These are phyloP conservation scores for Biscutella laevigata DNA, from an alignment of 441 rosid genomes.

Conservation along the genomic window DNA sequence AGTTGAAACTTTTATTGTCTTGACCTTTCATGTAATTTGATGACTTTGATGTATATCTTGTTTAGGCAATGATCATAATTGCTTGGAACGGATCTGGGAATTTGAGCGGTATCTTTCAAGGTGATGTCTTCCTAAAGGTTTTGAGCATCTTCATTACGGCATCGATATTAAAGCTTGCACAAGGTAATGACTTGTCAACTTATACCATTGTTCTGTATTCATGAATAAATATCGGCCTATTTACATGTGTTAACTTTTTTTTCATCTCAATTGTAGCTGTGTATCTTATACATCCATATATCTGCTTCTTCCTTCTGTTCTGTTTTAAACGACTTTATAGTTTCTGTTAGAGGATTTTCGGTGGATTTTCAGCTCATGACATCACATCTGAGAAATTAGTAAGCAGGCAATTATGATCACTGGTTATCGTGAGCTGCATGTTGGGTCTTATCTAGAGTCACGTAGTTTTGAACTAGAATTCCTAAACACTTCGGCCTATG, in stretches of 20 bases:
- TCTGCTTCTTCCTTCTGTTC: background rate
- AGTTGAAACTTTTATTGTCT: constrained; percentile 1
- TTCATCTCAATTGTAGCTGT: background rate
- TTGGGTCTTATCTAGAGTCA: background rate
- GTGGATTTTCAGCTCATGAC: background rate
- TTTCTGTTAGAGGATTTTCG: background rate
- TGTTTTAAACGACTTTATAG: background rate
- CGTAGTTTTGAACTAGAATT: background rate
- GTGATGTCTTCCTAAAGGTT: constrained; percentile 51
- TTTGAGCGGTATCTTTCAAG: constrained; percentile 33
- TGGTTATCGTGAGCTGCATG: background rate
- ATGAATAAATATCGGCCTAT: background rate
- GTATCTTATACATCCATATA: background rate
- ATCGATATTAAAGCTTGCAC: constrained; percentile 55
- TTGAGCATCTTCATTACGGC: constrained; percentile 74
- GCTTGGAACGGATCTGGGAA: constrained; percentile 68
- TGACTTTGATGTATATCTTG: background rate
- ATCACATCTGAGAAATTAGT: background rate
- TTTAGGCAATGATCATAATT: constrained; percentile 65
- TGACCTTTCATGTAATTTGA: constrained; percentile 7
- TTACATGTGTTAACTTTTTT: background rate
- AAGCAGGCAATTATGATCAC: background rate
- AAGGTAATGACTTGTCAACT: constrained; percentile 35
- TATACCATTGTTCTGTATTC: background rate
- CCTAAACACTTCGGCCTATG: background rate